A percentile compares a stretch with the other conserved stretches of the same genome.
Conservation (phyloP, 2,329 filamentous ascomycete species). For the Colletotrichum horii region DNA sequence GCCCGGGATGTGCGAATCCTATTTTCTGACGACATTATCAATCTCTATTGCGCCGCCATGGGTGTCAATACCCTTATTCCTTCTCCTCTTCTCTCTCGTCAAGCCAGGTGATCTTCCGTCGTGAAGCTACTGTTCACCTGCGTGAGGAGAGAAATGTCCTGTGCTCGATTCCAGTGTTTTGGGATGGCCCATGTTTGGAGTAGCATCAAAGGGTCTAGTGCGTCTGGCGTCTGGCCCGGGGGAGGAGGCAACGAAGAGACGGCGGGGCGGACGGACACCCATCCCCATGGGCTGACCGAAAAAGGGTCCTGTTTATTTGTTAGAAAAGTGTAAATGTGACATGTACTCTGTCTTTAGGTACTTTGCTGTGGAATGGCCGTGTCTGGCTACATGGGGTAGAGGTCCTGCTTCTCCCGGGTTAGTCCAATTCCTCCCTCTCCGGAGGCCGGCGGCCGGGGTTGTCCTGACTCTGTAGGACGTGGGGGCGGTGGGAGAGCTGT, state of each 20-base stretch:
- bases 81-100: background rate
- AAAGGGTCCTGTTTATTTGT: background rate
- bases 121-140: background rate
- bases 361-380: background rate
- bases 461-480: background rate
- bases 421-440: background rate
- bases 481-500: conserved; percentile 1
- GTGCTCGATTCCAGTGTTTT: background rate
- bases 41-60: background rate
- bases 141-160: background rate
- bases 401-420: conserved; percentile 1
- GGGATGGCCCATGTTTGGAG: background rate
- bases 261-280: background rate
- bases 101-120: background rate
- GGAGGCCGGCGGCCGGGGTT: background rate
- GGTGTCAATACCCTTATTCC: background rate
- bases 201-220: background rate
- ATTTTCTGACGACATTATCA: conserved; percentile 16
- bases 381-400: background rate
- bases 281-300: background rate
- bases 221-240: background rate
- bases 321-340: background rate
- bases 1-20: background rate
- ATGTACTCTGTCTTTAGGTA: background rate
- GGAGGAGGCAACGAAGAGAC: background rate